Percentiles rank a stretch among this genome's conserved stretches.
Evolutionary conservation across 177 flowering plant species (phyloP).

Genomic region (Vitis hybrid): DNA sequence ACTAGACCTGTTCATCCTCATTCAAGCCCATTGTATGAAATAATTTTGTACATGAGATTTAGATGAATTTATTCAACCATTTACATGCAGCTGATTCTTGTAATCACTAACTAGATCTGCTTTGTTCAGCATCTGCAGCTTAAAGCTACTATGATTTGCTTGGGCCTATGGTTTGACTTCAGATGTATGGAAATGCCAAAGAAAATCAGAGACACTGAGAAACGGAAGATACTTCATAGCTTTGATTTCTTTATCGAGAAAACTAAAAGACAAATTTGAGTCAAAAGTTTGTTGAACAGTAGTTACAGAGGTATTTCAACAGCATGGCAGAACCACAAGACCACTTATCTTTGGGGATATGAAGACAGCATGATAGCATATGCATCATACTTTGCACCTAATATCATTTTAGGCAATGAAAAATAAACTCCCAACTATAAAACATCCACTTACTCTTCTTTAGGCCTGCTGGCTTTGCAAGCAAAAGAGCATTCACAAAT

Average conservation of each 20-base stretch:
- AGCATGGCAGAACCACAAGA: neutral
- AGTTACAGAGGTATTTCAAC: neutral
- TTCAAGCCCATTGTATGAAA: too few species aligned
- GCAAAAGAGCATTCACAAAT: constrained; percentile 84
- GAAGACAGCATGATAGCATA: neutral
- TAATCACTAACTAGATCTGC: neutral
- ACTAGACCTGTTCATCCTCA: too few species aligned
- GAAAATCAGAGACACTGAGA: neutral
- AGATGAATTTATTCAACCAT: too few species aligned
- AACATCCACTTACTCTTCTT: constrained; percentile 74
- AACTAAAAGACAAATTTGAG: neutral
- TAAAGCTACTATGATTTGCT: neutral
- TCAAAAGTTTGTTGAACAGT: neutral
- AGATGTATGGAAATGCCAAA: neutral
- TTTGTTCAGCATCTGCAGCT: neutral
- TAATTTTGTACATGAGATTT: too few species aligned
- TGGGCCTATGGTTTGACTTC: neutral
- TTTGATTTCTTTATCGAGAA: neutral
- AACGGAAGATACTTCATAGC: neutral
- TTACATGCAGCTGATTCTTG: neutral
- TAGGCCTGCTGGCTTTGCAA: constrained; percentile 89
- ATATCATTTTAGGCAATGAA: neutral
- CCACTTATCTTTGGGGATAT: neutral
- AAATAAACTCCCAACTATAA: neutral
- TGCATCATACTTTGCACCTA: neutral